A percentile compares a stretch with the other conserved stretches of the same genome.
Evolutionary conservation across 345 rosid genomes (phyloP).

Genomic region (Dovyalis caffra): DNA sequence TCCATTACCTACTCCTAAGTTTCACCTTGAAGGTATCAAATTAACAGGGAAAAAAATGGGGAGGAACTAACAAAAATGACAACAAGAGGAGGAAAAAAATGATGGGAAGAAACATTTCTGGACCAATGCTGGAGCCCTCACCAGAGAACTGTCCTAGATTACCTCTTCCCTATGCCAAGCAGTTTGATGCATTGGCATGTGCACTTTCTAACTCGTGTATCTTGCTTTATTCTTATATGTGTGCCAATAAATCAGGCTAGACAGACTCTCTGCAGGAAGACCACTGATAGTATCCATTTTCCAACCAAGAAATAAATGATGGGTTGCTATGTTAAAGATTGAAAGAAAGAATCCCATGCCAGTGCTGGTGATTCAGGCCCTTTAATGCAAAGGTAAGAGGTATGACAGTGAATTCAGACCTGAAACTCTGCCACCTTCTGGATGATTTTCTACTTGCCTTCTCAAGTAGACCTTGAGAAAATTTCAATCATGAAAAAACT

Average conservation of each 20-base stretch:
- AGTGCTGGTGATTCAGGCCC: slow-evolving; percentile 29
- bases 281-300: slow-evolving; percentile 32
- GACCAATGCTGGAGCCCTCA: slow-evolving; percentile 27
- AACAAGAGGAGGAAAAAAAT: slow-evolving; percentile 3
- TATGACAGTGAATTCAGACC: slow-evolving; percentile 23
- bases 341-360: slow-evolving; percentile 45
- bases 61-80: slow-evolving; percentile 27
- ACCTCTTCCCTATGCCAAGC: slow-evolving; percentile 35
- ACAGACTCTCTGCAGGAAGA: slow-evolving; percentile 35
- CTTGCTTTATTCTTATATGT: slow-evolving; percentile 32
- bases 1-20: slow-evolving; percentile 48
- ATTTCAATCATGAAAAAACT: slow-evolving; percentile 21
- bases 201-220: slow-evolving; percentile 20
- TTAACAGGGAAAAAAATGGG: slow-evolving; percentile 15
- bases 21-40: slow-evolving; percentile 30
- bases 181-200: slow-evolving; percentile 13
- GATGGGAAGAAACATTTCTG: slow-evolving; percentile 9
- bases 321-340: slow-evolving; percentile 45
- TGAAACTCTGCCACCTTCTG: slow-evolving; percentile 19
- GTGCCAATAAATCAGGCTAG: slow-evolving; percentile 35
- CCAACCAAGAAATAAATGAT: slow-evolving; percentile 35
- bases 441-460: slow-evolving; percentile 28
- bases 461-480: slow-evolving; percentile 24
- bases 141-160: slow-evolving; percentile 23
- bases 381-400: slow-evolving; percentile 12